These are phyloP conservation scores for Singerocomus rubriflavus DNA, from an alignment of 1,284 basidiomycete genomes.

Conservation along the genomic window DNA sequence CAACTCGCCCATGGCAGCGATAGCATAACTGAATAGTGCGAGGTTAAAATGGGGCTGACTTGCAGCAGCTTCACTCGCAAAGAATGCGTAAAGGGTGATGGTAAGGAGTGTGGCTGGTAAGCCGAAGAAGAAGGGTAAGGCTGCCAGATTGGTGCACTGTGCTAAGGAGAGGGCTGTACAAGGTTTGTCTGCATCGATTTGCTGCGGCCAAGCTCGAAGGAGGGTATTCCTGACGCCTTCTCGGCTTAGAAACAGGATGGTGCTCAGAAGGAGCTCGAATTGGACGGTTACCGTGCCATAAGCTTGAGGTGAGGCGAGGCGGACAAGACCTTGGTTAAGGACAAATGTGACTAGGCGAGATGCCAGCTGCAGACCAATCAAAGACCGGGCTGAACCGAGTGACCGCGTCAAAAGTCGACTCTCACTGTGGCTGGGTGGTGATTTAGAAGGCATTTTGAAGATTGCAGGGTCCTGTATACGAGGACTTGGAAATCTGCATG, in stretches of 20 bases:
- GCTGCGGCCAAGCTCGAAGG: slow-evolving; percentile 46
- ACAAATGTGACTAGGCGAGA: slow-evolving; percentile 84
- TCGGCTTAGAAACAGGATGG: slow-evolving; percentile 87
- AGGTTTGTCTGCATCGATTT: slow-evolving; percentile 13
- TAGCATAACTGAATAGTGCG: slow-evolving; percentile 68
- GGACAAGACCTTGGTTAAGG: slow-evolving; percentile 85
- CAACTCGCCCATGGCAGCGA: slow-evolving; percentile 75
- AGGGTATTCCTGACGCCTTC: slow-evolving; percentile 89
- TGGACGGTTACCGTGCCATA: slow-evolving; percentile 87
- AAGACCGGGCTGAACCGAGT: slow-evolving; percentile 67
- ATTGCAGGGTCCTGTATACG: slow-evolving; percentile 4
- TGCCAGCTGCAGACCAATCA: slow-evolving; percentile 84
- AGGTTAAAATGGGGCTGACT: slow-evolving; percentile 62
- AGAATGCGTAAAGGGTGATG: slow-evolving; percentile 47
- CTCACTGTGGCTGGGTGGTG: slow-evolving; percentile 4
- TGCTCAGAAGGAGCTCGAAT: slow-evolving; percentile 83
- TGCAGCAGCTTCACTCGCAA: slow-evolving; percentile 48
- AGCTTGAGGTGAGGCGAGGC: slow-evolving; percentile 80
- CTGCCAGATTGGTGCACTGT: slow-evolving; percentile 47
- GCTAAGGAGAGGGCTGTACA: slow-evolving; percentile 8
- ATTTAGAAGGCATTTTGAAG: slow-evolving; percentile 15
- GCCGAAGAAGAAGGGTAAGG: slow-evolving; percentile 59
- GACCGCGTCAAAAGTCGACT: slow-evolving; percentile 38
- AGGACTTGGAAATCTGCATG: slow-evolving; percentile 8
- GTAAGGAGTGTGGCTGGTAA: slow-evolving; percentile 48